These are phyloP conservation scores for Penicillium arizonense DNA, from an alignment of 495 filamentous ascomycete genomes.

Conservation along the genomic window DNA sequence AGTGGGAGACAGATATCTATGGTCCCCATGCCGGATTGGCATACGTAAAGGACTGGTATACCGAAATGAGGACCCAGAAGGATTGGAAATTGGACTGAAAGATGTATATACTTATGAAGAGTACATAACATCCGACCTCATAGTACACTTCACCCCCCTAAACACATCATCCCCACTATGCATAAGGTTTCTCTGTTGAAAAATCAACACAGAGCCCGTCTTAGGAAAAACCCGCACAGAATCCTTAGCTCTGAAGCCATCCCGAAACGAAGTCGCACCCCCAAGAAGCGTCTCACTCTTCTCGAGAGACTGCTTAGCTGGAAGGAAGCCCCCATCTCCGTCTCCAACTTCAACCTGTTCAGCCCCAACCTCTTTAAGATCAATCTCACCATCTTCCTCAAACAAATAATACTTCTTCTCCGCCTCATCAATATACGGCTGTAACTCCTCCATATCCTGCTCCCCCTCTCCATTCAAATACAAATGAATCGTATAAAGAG, in stretches of 20 bases:
- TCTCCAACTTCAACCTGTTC: background rate
- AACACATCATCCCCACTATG: slow-evolving; percentile 76
- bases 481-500: slow-evolving; percentile 76
- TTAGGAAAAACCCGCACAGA: slow-evolving; percentile 66
- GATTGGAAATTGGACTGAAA: slow-evolving; percentile 16
- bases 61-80: slow-evolving; percentile 18
- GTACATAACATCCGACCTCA: slow-evolving; percentile 80
- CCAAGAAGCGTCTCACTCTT: slow-evolving; percentile 35
- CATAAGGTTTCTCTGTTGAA: slow-evolving; percentile 67
- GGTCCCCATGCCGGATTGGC: slow-evolving; percentile 32
- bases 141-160: slow-evolving; percentile 71
- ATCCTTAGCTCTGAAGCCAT: slow-evolving; percentile 36
- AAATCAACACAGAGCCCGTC: slow-evolving; percentile 69
- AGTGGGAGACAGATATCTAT: slow-evolving; percentile 36
- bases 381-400: slow-evolving; percentile 10
- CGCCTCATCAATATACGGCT: slow-evolving; percentile 18
- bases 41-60: slow-evolving; percentile 37
- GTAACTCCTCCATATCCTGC: slow-evolving; percentile 37
- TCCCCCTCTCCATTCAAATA: slow-evolving; percentile 70
- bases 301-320: background rate
- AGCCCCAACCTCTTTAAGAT: slow-evolving; percentile 4
- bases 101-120: background rate
- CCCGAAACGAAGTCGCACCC: slow-evolving; percentile 64
- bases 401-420: slow-evolving; percentile 13
- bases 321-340: background rate